Evolutionary conservation across 495 filamentous ascomycete species (phyloP).

Genomic region (Letharia lupina): DNA sequence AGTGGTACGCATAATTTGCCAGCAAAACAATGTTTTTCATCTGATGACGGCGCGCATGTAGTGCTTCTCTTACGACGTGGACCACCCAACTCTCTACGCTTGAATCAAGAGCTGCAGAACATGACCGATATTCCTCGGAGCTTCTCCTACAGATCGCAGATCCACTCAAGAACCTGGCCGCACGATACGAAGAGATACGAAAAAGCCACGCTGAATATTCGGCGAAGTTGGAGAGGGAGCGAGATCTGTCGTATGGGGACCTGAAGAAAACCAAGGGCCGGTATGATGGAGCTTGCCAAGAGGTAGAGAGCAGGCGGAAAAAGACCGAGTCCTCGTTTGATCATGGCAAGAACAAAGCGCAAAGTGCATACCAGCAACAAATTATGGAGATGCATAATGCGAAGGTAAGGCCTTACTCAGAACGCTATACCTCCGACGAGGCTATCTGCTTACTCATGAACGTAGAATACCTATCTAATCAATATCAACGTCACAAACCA

Average conservation of each 20-base stretch:
- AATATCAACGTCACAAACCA: conserved; percentile 93
- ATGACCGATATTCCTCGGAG: conserved; percentile 72
- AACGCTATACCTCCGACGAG: not conserved
- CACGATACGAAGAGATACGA: conserved; percentile 81
- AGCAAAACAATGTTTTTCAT: not conserved
- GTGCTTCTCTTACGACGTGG: conserved; percentile 95
- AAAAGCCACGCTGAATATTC: conserved; percentile 88
- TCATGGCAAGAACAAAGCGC: conserved; percentile 72
- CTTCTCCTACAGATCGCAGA: conserved; percentile 73
- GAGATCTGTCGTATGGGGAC: conserved; percentile 73
- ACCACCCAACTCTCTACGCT: conserved; percentile 83
- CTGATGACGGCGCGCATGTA: conserved; percentile 18
- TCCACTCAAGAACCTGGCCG: conserved; percentile 61
- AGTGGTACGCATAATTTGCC: conserved; percentile 47
- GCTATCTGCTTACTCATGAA: conserved; percentile 18
- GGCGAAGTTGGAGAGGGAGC: conserved; percentile 77
- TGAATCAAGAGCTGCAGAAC: conserved; percentile 79
- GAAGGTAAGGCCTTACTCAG: conserved; percentile 46
- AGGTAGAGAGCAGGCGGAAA: conserved; percentile 88
- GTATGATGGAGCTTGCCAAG: conserved; percentile 89
- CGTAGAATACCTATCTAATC: conserved; percentile 86
- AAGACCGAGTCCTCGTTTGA: conserved; percentile 89
- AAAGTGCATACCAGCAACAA: conserved; percentile 83
- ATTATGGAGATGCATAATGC: conserved; percentile 88
- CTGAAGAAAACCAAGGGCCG: conserved; percentile 84